Conservation (phyloP, 2,329 filamentous ascomycete genomes). For the Aspergillus sergii region DNA sequence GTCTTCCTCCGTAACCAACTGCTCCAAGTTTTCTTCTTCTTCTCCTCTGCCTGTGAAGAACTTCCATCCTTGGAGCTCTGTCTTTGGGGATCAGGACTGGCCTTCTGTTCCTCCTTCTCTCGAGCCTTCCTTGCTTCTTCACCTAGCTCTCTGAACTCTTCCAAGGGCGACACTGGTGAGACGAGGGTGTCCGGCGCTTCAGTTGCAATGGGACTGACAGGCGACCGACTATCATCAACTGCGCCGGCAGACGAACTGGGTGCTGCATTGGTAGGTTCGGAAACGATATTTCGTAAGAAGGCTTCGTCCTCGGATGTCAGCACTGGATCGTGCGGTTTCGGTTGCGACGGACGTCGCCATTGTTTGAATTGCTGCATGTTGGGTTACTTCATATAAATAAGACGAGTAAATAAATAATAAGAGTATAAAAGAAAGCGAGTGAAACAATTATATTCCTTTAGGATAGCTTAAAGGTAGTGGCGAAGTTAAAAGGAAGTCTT, state of each 20-base stretch:
- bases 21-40: conserved; percentile 41
- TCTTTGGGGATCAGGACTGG: conserved; percentile 17
- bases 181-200: conserved; percentile 50
- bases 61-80: conserved; percentile 22
- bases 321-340: conserved; percentile 44
- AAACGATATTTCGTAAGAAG: conserved; percentile 57
- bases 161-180: conserved; percentile 53
- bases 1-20: conserved; percentile 43
- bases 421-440: neutral
- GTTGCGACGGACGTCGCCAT: conserved; percentile 38
- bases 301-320: conserved; percentile 64
- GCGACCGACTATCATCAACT: conserved; percentile 5
- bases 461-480: neutral
- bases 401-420: neutral
- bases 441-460: neutral
- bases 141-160: conserved; percentile 39
- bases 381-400: conserved; percentile 9
- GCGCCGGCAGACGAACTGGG: conserved; percentile 8
- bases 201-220: conserved; percentile 40
- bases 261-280: conserved; percentile 38
- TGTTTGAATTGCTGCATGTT: conserved; percentile 48
- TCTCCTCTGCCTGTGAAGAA: conserved; percentile 25
- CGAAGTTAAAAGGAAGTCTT: neutral
- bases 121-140: conserved; percentile 38
- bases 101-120: conserved; percentile 21